Evolutionary conservation across 768 basidiomycete species (phyloP), one percentile per base, ranked within the genome.

Genomic region (Collybiopsis luxurians): DNA sequence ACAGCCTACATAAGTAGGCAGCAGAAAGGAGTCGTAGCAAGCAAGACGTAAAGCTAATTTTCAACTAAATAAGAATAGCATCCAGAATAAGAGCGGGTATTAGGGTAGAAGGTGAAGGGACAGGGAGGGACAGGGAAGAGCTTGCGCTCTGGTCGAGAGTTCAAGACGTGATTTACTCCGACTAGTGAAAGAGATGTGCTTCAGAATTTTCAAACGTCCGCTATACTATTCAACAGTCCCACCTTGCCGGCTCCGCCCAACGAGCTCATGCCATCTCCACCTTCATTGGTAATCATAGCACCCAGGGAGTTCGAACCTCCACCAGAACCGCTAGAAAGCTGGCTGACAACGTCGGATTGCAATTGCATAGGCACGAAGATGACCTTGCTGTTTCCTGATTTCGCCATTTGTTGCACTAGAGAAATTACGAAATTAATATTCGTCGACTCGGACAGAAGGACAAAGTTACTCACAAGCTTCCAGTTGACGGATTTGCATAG

Each of bases 401-500:
- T 90, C 47, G 95, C 91, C 95, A 98, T 98, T 66, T 85, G 81
- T 80, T 97, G 94, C 61, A 98, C 81, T 81, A 53, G 12, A 23
- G 47, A 45, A n/a, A 9, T 26, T 15, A 13, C 30, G 31, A 15
- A 15, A 13, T 17, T 28, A 42, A 12, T 38, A 21, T 23, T 27
- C 36, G 23, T 23, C n/a, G n/a, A 49, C 36, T 44, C 42, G 9
- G 31, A 9, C 21, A 39, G 54, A 43, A 56, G 39, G 34, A 15
- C 30, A 21, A n/a, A 50, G 49, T 2, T 4, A 79, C 79, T 62
- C 57, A 81, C 79, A 66, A 47, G 95, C 92, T 72, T 99, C 96
- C 60, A 98, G 83, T 69, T 98, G 96, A 58, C 96, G 81, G 69
- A 98, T 98, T 72, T 97, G 95, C 94, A 98, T 97, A 54, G 96